A percentile compares a stretch with the other conserved stretches of the same genome.
Evolutionary conservation across 164 flowering plant species (phyloP).

Genomic region (Malania oleifera): DNA sequence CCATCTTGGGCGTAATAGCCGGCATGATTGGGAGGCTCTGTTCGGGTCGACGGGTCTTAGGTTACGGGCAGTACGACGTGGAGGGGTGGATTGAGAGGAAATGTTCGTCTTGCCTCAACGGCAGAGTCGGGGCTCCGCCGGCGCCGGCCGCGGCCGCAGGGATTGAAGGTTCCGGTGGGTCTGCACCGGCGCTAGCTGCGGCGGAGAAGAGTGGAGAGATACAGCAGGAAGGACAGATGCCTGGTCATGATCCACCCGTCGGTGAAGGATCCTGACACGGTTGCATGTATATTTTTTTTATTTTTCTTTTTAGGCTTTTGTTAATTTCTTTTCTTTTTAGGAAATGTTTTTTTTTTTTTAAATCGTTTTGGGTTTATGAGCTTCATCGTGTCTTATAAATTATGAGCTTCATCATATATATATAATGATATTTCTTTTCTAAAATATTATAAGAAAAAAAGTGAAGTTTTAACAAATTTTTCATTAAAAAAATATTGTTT

Average conservation of each 20-base stretch:
- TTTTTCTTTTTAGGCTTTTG: too few relatives aligned
- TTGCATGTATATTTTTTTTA: too few relatives aligned
- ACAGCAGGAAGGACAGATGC: slow-evolving; percentile 17
- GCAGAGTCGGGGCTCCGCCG: slow-evolving; percentile 35
- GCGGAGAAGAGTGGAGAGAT: slow-evolving; percentile 22
- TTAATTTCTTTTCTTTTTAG: too few relatives aligned
- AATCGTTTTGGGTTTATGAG: too few relatives aligned
- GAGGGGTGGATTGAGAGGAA: slow-evolving; percentile 72
- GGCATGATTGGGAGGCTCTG: slow-evolving; percentile 73
- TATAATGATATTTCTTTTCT: too few relatives aligned
- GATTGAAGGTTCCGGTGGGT: slow-evolving; percentile 5
- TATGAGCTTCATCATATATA: too few relatives aligned
- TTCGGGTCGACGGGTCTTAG: slow-evolving; percentile 60
- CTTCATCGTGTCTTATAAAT: too few relatives aligned
- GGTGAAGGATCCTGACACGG: slow-evolving; percentile 13
- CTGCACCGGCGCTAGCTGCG: slow-evolving; percentile 21
- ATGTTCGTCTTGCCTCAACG: slow-evolving; percentile 67
- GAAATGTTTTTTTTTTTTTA: too few relatives aligned
- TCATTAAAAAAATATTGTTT: too few relatives aligned
- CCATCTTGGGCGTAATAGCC: slow-evolving; percentile 51
- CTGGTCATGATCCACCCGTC: slow-evolving; percentile 5
- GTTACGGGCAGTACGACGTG: slow-evolving; percentile 51
- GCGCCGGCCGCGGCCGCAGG: slow-evolving; percentile 10
- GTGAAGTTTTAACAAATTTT: too few relatives aligned
- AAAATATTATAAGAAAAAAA: too few relatives aligned